Evolutionary conservation across 1,139 yeast species (phyloP), one percentile per base, ranked within the genome.

Genomic region (Lodderomyces theae): DNA sequence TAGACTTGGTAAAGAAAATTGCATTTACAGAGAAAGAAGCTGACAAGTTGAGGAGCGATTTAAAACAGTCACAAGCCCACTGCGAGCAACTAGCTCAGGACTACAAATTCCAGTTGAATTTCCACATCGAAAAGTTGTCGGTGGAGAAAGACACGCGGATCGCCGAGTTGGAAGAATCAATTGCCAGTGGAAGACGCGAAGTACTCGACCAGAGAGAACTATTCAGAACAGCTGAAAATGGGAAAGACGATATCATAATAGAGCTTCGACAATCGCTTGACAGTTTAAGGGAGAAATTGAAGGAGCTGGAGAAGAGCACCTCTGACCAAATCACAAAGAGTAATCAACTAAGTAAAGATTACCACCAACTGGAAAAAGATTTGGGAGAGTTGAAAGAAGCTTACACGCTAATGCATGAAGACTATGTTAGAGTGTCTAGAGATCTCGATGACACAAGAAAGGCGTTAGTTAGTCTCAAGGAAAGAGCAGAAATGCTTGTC

Each of bases 61-160:
- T 36, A 16, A 26, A 32, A 19, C 13, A 33, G 19, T 26, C 31
- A 32, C 38, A 43, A 28, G 3, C 29, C 9, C 16, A 19, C 16
- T 10, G 11, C 6, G 13, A n/a, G 11, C 40, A 52, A 26, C 37
- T 56, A 31, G 59, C 57, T 32, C 46, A 51, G 34, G 54, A 59
- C 13, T 60, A 56, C 44, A 58, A 62, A 9, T 58, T 56, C 49
- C 58, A 59, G 35, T 55, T 64, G 46, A 66, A 63, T 43, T 42
- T 46, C 11, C 58, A 60, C 42, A 53, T 68, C 38, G 72, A 68
- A 45, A 52, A 47, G 29, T 44, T 63, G 31, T 51, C 61, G 11
- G 58, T 60, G 2, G 52, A 53, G n/a, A 56, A 60, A 43, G 69
- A 64, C 41, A 43, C 48, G 17, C 51, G 51, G 38, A 56, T 58